Conservation (phyloP, 78 protist genomes). For the Dictyostelium intermedium region DNA sequence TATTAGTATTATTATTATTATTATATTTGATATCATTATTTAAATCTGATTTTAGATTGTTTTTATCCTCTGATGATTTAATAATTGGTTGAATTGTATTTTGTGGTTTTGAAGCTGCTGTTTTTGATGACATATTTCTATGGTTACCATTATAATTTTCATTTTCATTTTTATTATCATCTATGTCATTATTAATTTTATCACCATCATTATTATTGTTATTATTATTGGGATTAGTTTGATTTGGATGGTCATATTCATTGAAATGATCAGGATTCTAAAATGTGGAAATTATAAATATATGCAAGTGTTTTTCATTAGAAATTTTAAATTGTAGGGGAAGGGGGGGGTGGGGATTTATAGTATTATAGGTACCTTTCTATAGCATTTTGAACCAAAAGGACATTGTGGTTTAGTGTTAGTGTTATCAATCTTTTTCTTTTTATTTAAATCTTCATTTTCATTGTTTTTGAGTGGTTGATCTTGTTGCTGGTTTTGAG, state of each 20-base stretch:
- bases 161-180: not conserved
- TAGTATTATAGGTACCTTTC: too few relatives aligned
- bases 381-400: conserved; percentile 2
- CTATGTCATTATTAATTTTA: not conserved
- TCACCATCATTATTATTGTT: not conserved
- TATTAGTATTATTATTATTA: not conserved
- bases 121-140: not conserved
- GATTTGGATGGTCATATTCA: not conserved
- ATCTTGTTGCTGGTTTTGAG: not conserved
- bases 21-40: not conserved
- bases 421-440: not conserved
- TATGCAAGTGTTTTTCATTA: too few relatives aligned
- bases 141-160: not conserved
- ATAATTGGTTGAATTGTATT: not conserved
- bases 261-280: not conserved
- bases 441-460: not conserved
- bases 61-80: not conserved
- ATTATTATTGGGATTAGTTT: not conserved
- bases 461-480: not conserved
- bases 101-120: not conserved
- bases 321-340: too few relatives aligned
- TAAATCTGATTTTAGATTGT: not conserved
- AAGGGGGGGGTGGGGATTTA: too few relatives aligned
- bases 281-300: not conserved
- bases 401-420: not conserved